phyloP scores from a whole-genome alignment of 2,329 filamentous ascomycete species.

The Endothia cerciana region DNA sequence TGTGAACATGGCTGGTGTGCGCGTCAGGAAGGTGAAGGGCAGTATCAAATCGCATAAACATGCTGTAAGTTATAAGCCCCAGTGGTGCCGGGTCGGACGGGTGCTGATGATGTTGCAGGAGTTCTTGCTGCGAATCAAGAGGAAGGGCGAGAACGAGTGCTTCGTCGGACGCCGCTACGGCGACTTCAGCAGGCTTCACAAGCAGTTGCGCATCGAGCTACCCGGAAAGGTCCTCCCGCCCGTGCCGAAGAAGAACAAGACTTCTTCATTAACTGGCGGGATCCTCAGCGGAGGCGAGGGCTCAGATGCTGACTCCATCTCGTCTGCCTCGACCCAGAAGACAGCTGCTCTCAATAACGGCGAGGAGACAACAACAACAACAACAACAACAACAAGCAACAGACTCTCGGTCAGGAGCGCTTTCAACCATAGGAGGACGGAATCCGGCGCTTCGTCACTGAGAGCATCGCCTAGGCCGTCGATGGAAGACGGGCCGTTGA shows the following conservation, averaged over 20 bases:
- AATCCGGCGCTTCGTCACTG: slow-evolving; percentile 41
- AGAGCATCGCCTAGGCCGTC: slow-evolving; percentile 48
- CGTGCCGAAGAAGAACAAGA: slow-evolving; percentile 90
- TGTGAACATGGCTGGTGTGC: slow-evolving; percentile 89
- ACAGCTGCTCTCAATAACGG: slow-evolving; percentile 37
- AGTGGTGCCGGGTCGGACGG: not conserved
- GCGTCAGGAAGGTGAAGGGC: slow-evolving; percentile 78
- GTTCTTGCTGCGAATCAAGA: slow-evolving; percentile 86
- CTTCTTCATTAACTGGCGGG: slow-evolving; percentile 62
- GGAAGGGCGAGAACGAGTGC: slow-evolving; percentile 72
- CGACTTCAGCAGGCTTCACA: slow-evolving; percentile 82
- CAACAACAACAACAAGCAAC: slow-evolving; percentile 34
- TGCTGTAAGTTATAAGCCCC: slow-evolving; percentile 64
- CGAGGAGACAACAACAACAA: slow-evolving; percentile 31
- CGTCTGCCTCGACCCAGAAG: slow-evolving; percentile 74
- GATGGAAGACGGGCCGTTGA: slow-evolving; percentile 45
- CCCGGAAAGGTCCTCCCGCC: slow-evolving; percentile 88
- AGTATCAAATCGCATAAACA: slow-evolving; percentile 90
- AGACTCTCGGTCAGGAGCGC: slow-evolving; percentile 46
- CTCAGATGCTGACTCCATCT: slow-evolving; percentile 79
- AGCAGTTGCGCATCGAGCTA: slow-evolving; percentile 78
- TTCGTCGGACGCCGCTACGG: slow-evolving; percentile 87
- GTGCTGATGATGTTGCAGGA: slow-evolving; percentile 56
- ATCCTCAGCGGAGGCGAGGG: slow-evolving; percentile 55
- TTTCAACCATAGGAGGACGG: slow-evolving; percentile 42